phyloP scores from a whole-genome alignment of 495 filamentous ascomycete genomes.

The Aspergillus olivimuriae region DNA sequence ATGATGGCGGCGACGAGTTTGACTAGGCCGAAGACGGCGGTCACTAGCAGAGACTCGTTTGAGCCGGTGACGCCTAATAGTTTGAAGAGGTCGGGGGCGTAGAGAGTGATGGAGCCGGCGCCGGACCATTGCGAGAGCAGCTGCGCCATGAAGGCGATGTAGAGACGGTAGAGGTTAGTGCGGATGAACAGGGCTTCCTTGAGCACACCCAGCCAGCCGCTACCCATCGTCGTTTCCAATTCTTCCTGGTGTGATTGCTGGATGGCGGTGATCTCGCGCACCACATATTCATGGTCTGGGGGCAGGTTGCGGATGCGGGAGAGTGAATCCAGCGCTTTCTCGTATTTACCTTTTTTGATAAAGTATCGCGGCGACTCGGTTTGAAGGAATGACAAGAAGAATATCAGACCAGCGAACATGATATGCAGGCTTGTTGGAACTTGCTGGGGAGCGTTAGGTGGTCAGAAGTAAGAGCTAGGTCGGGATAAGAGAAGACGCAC shows the following conservation, averaged over 20 bases:
- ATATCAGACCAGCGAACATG: constrained; percentile 61
- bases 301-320: constrained; percentile 43
- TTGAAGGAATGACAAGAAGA: constrained; percentile 46
- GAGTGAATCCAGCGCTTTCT: constrained; percentile 47
- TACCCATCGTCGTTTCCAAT: constrained; percentile 44
- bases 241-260: constrained; percentile 54
- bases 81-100: constrained; percentile 22
- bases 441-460: too few relatives aligned
- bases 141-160: constrained; percentile 26
- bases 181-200: constrained; percentile 58
- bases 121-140: constrained; percentile 26
- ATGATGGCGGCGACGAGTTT: constrained; percentile 44
- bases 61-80: constrained; percentile 29
- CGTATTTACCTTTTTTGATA: constrained; percentile 54
- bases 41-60: constrained; percentile 31
- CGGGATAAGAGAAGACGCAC: background rate
- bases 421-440: constrained; percentile 60
- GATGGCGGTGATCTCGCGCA: constrained; percentile 56
- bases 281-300: constrained; percentile 49
- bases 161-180: constrained; percentile 52
- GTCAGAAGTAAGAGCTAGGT: too few relatives aligned
- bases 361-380: constrained; percentile 62
- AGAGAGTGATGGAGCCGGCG: constrained; percentile 23
- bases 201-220: constrained; percentile 49
- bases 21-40: constrained; percentile 36